Evolutionary conservation across 2,329 filamentous ascomycete genomes (phyloP), one percentile per base, ranked within the genome.

Genomic region (Didymella glomerata): DNA sequence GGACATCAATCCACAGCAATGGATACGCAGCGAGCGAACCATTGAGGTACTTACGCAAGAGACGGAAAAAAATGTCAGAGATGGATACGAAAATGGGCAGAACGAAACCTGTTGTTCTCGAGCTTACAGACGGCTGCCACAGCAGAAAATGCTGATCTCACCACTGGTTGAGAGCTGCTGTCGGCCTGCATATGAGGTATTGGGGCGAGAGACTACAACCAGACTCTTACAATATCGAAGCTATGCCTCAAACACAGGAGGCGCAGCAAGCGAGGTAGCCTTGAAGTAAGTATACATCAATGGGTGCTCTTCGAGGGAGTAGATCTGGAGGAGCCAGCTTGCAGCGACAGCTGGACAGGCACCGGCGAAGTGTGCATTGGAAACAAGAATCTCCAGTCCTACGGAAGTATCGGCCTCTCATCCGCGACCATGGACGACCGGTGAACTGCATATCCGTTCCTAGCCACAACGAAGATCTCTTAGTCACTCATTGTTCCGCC

Each of bases 401-500:
- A 14, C 32, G 32, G 16, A 36, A 36, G 6, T n/a, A 16, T 2
- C 32, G 32, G 14, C 32, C 30, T 32, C 30, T 32, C 30, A 32
- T 32, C 11, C 30, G 13, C 30, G 30, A 32, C 30, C 11, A 45
- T 20, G 27, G 38, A 36, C 9, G 32, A 52, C 10, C 16, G 30
- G 13, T 47, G 13, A 40, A 18, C n/a, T 46, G 13, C 24, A 5
- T 3, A 36, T n/a, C 16, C 16, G 32, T n/a, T 30, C 22, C 27
- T 11, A 54, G 18, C 45, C 44, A 32, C 27, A 32, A 36, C 16
- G 25, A 25, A 25, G 20, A 32, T 20, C 34, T 38, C 32, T 4
- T 18, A 44, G 45, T 27, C 36, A 48, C 34, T 20, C n/a, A 22
- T 45, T 47, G 42, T 47, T 41, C 34, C n/a, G 30, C 30, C 24